Evolutionary conservation across 2,329 filamentous ascomycete species (phyloP).

Genomic region (Purpureocillium lavendulum): DNA sequence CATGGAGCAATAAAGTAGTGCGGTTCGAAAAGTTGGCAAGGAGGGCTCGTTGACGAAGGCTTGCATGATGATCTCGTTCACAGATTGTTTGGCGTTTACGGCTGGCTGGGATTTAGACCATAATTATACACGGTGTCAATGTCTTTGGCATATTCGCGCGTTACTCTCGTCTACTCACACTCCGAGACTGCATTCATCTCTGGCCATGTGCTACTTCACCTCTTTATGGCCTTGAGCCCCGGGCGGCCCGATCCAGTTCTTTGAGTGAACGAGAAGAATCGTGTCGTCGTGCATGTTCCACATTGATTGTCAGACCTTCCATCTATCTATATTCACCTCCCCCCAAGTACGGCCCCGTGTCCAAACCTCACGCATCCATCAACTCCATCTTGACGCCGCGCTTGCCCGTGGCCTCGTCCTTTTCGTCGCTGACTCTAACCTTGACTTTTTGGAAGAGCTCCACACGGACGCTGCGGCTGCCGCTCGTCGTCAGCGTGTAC

Average conservation of each 20-base stretch:
- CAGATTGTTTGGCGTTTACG: conserved; percentile 21
- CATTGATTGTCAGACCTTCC: conserved; percentile 11
- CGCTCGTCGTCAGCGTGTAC: conserved; percentile 61
- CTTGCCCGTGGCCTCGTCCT: conserved; percentile 95
- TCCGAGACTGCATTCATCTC: too few relatives aligned
- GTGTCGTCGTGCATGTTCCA: background rate
- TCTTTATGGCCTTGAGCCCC: too few relatives aligned
- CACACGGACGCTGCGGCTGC: conserved; percentile 49
- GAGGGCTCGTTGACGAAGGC: conserved; percentile 1
- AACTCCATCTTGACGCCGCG: conserved; percentile 75
- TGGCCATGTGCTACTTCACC: too few relatives aligned
- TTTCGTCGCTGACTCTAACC: conserved; percentile 84
- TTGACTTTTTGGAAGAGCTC: conserved; percentile 89
- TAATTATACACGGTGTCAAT: conserved; percentile 1
- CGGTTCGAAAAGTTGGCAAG: background rate
- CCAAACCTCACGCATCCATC: conserved; percentile 24
- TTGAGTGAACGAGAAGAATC: too few relatives aligned
- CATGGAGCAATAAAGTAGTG: conserved; percentile 43
- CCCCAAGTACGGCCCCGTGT: too few relatives aligned
- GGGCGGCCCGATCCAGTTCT: too few relatives aligned
- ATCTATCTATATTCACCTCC: conserved; percentile 17
- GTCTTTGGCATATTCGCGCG: background rate
- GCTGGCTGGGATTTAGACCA: conserved; percentile 19
- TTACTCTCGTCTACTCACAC: too few relatives aligned
- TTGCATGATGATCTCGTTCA: conserved; percentile 1